Evolutionary conservation across 768 basidiomycete species (phyloP).

Genomic region (Russula sp.): DNA sequence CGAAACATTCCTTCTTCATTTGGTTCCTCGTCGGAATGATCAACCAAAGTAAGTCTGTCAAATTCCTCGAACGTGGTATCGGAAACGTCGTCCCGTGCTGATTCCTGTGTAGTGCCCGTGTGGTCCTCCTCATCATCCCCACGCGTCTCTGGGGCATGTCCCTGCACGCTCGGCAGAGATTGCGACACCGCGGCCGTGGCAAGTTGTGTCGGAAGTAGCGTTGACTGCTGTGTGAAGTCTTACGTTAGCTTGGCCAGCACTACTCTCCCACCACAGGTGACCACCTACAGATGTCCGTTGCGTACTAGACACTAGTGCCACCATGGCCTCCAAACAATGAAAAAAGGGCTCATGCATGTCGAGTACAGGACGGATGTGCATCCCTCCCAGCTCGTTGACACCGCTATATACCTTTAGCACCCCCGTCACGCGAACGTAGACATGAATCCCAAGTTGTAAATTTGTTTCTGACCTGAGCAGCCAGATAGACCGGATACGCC

Average conservation of each 20-base stretch:
- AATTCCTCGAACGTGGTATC: neutral
- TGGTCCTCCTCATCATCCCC: neutral
- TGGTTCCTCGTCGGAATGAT: neutral
- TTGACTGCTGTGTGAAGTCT: neutral
- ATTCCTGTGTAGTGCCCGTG: neutral
- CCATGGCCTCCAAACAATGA: conserved; percentile 42
- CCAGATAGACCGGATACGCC: conserved; percentile 15
- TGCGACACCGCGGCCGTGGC: neutral
- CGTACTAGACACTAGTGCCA: conserved; percentile 32
- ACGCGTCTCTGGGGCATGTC: neutral
- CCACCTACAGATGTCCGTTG: conserved; percentile 30
- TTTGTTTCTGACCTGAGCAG: neutral
- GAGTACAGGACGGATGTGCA: conserved; percentile 34
- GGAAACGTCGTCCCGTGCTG: neutral
- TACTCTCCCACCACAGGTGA: neutral
- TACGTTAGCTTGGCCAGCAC: neutral
- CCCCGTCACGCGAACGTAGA: conserved; percentile 17
- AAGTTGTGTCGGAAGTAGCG: neutral
- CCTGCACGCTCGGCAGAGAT: neutral
- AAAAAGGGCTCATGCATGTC: conserved; percentile 45
- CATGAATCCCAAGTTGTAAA: neutral
- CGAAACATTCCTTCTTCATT: neutral
- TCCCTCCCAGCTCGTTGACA: conserved; percentile 37
- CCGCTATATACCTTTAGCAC: conserved; percentile 29
- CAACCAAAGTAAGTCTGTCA: conserved; percentile 5